Evolutionary conservation across 768 basidiomycete genomes (phyloP).

Genomic region (Trametes cinnabarina): DNA sequence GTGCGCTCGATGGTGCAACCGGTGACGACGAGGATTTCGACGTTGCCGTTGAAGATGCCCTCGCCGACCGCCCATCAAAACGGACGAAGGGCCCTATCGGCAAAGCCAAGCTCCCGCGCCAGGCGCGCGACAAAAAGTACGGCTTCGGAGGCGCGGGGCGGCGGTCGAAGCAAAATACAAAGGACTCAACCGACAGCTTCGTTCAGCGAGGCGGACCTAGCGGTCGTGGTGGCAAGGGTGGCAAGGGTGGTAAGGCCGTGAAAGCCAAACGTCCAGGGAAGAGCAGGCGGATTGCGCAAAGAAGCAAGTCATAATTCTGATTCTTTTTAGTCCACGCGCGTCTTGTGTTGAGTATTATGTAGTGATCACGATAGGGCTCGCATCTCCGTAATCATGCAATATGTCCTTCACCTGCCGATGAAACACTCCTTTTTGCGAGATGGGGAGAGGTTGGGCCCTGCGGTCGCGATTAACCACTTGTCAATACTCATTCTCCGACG

Average conservation of each 20-base stretch:
- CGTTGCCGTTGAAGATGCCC: constrained; percentile 86
- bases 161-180: constrained; percentile 79
- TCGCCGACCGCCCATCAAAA: constrained; percentile 70
- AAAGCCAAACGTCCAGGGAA: constrained; percentile 57
- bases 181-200: constrained; percentile 77
- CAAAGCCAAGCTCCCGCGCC: constrained; percentile 47
- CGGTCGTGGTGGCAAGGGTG: constrained; percentile 32
- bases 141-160: constrained; percentile 73
- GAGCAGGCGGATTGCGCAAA: constrained; percentile 47
- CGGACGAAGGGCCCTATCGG: constrained; percentile 37
- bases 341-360: not conserved
- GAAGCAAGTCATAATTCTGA: constrained; percentile 23
- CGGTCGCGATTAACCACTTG: too few species aligned
- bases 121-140: constrained; percentile 73
- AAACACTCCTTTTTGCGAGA: too few species aligned
- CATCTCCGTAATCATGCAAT: too few species aligned
- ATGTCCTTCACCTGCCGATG: too few species aligned
- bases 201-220: constrained; percentile 36
- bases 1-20: constrained; percentile 65
- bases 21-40: constrained; percentile 77
- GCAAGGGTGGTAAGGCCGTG: constrained; percentile 33
- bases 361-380: not conserved
- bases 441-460: too few species aligned
- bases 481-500: too few species aligned
- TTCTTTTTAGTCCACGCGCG: not conserved